These are phyloP conservation scores for Termitomyces bulborhizus DNA, from an alignment of 768 basidiomycete genomes.

Conservation along the genomic window DNA sequence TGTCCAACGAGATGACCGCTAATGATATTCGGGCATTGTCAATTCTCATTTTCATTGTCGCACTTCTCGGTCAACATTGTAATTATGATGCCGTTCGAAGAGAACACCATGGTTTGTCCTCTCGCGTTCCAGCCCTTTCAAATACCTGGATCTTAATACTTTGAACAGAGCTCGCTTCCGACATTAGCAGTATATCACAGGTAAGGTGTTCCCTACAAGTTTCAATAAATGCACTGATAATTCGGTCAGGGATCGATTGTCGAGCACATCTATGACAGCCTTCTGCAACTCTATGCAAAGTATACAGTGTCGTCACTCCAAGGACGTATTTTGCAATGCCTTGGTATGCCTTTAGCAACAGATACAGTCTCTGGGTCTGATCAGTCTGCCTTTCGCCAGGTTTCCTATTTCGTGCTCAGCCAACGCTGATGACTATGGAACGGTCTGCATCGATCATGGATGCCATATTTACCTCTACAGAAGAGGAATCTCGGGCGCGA, in stretches of 20 bases:
- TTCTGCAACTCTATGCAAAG: conserved; percentile 70
- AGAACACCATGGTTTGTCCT: conserved; percentile 51
- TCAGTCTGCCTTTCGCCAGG: conserved; percentile 36
- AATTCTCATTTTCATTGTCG: conserved; percentile 78
- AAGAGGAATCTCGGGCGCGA: conserved; percentile 67
- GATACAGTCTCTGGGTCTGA: background rate
- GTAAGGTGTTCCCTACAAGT: conserved; percentile 21
- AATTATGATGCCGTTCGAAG: conserved; percentile 73
- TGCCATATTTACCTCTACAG: conserved; percentile 68
- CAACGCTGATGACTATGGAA: conserved; percentile 82
- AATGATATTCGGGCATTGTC: conserved; percentile 51
- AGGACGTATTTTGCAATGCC: conserved; percentile 74
- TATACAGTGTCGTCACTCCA: conserved; percentile 52
- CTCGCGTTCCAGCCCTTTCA: background rate
- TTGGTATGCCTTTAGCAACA: conserved; percentile 49
- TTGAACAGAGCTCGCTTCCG: conserved; percentile 42
- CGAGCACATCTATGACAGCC: conserved; percentile 74
- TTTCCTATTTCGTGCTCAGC: conserved; percentile 88
- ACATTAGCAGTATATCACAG: conserved; percentile 53
- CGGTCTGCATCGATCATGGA: conserved; percentile 85
- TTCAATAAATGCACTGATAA: background rate
- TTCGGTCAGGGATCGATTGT: conserved; percentile 54
- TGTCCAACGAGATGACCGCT: conserved; percentile 30
- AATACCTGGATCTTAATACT: background rate
- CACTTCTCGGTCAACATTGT: conserved; percentile 84